phyloP scores from a whole-genome alignment of 2,329 filamentous ascomycete species.

The Herpotrichia juniperi region DNA sequence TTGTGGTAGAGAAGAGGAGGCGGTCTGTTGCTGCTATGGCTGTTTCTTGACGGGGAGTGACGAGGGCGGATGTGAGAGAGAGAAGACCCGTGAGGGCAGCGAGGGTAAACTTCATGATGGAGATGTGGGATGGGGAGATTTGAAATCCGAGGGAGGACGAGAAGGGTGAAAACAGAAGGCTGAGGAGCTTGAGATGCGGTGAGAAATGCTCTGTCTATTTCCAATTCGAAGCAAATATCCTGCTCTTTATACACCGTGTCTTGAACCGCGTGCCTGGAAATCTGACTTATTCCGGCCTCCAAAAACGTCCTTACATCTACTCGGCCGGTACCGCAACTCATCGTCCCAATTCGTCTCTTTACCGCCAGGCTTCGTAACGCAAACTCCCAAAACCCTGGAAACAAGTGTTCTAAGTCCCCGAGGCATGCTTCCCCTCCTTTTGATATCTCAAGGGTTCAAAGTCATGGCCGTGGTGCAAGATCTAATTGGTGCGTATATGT shows the following conservation, averaged over 20 bases:
- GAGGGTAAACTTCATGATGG: slow-evolving; percentile 14
- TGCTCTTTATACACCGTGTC: not conserved
- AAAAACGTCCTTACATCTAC: not conserved
- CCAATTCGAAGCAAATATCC: not conserved
- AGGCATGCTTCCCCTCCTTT: not conserved
- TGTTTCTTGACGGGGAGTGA: slow-evolving; percentile 16
- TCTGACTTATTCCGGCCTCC: not conserved
- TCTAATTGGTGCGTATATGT: slow-evolving; percentile 3
- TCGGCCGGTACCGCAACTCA: not conserved
- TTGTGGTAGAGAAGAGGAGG: slow-evolving; percentile 53
- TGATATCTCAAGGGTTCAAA: too few relatives aligned
- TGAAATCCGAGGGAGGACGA: not conserved
- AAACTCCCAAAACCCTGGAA: not conserved
- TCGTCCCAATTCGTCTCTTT: not conserved
- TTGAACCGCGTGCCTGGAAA: not conserved
- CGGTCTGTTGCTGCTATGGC: slow-evolving; percentile 49
- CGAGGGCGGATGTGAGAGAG: slow-evolving; percentile 12
- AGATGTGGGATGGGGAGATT: not conserved
- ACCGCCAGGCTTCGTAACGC: not conserved
- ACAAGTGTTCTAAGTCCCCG: slow-evolving; percentile 7
- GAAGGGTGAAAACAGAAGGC: not conserved
- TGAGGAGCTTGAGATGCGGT: not conserved
- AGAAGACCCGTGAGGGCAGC: slow-evolving; percentile 13
- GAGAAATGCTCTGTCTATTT: not conserved
- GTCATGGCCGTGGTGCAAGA: not conserved